Base-by-base conservation (phyloP, 129 eudicot species). In the Deinandra increscens region DNA sequence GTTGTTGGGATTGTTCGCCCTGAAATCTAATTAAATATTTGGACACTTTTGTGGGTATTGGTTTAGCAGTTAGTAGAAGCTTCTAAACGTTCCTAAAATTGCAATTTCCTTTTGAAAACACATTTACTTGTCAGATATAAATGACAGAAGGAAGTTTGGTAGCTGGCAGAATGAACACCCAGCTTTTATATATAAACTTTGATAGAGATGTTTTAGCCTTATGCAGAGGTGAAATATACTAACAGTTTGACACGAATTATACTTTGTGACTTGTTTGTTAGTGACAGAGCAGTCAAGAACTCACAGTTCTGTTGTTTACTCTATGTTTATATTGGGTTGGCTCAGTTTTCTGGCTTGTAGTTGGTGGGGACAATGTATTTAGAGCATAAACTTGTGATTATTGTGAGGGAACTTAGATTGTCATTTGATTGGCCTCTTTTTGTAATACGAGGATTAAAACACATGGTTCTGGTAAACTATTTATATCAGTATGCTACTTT, bases 401-500 rank as follows among this genome's bases (percentile, higher is more conserved):
- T 36, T 36, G 39, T 36, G 39, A 4, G 39, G 39, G 39, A 36
- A 36, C 39, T 36, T 36, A 7, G 39, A 36, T 7, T 36, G 39
- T 36, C 7, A 36, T 36, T 4, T 6, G 39, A 36, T 36, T 36
- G 5, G 39, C 5, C 39, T 36, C 39, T 36, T 36, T 36, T 36
- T 36, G 39, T 34, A 36, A 1, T 4, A 36, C 7, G 39, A 3
- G 39, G 39, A 4, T 65, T 71, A 31, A 3, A 5, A 10, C 20
- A 18, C 4, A 18, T 59, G 75, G 29, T 71, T 42, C 75, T 59
- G 56, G 59, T 70, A 43, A 29, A 45, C 58, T 26, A 41, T 23
- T n/a, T 22, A 18, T 71, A 10, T 43, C 44, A 26, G 59, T 29
- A 71, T 58, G 58, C n/a, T 18, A 33, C 26, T 6, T 26, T 43